phyloP scores from a whole-genome alignment of 257 asterid species.

The Hygrophila difformis region DNA sequence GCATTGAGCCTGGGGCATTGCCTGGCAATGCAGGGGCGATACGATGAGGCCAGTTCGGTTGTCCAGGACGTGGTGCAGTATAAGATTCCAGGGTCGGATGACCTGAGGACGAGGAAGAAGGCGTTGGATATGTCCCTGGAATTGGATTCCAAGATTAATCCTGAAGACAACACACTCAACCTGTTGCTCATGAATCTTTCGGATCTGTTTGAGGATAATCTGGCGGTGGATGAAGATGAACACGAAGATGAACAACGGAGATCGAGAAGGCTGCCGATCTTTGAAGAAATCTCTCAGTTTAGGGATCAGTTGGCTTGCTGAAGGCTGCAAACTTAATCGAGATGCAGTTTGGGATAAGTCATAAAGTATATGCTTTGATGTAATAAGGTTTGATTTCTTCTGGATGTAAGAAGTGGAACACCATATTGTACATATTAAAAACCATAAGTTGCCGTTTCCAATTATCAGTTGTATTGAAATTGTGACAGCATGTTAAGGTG shows the following conservation, averaged over 20 bases:
- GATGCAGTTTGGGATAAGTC: too few species aligned
- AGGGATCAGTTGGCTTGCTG: conserved; percentile 84
- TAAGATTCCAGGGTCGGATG: conserved; percentile 55
- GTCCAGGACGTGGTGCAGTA: conserved; percentile 47
- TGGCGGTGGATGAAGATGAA: conserved; percentile 45
- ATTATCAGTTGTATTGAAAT: too few species aligned
- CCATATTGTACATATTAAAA: too few species aligned
- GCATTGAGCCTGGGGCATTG: conserved; percentile 72
- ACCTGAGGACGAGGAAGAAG: conserved; percentile 40
- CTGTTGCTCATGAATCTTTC: conserved; percentile 10
- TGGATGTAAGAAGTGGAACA: too few species aligned
- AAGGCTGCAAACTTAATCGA: too few species aligned
- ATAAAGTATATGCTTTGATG: too few species aligned
- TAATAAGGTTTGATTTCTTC: too few species aligned
- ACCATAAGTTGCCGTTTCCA: too few species aligned
- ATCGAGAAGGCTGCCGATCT: conserved; percentile 74
- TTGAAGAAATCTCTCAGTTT: conserved; percentile 66
- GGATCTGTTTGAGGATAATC: conserved; percentile 41
- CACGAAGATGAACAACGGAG: conserved; percentile 56
- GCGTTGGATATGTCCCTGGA: conserved; percentile 45
- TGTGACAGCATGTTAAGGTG: too few species aligned
- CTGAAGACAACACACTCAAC: conserved; percentile 10
- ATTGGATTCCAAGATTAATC: conserved; percentile 25
- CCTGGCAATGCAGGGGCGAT: conserved; percentile 51
- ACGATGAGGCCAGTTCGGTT: conserved; percentile 44